phyloP scores from a whole-genome alignment of 352 stramenopile species.

The Pythium rishiriense region DNA sequence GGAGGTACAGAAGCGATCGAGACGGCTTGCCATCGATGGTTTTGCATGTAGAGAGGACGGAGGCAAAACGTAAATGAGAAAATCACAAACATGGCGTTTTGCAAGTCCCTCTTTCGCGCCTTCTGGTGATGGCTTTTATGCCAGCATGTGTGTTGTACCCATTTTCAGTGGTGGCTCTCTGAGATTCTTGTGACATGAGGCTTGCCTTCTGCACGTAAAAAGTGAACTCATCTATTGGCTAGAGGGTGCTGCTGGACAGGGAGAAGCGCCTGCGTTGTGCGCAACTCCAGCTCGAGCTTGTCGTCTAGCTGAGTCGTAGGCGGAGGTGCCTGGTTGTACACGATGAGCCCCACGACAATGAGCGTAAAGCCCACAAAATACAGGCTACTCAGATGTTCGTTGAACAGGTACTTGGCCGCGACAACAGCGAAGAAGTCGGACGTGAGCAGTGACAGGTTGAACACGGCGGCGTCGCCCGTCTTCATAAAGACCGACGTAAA shows the following conservation, averaged over 20 bases:
- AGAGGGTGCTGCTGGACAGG: not conserved
- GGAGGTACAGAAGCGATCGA: conserved; percentile 27
- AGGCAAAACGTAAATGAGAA: conserved; percentile 27
- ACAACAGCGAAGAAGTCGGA: conserved; percentile 95
- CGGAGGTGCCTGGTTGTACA: conserved; percentile 70
- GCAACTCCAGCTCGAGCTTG: conserved; percentile 30
- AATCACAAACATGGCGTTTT: conserved; percentile 25
- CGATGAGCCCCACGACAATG: conserved; percentile 65
- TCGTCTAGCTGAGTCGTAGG: conserved; percentile 46
- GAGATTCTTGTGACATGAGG: conserved; percentile 5
- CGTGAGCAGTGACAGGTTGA: conserved; percentile 96
- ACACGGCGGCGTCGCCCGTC: conserved; percentile 91
- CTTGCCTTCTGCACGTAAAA: not conserved
- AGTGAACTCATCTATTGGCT: not conserved
- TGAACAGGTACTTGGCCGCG: conserved; percentile 87
- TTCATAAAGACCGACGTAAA: conserved; percentile 82
- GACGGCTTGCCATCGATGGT: conserved; percentile 5
- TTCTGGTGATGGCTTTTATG: not conserved
- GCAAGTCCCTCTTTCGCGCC: not conserved
- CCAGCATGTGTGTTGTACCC: too few relatives aligned
- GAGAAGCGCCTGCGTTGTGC: conserved; percentile 28
- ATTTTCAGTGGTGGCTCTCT: conserved; percentile 3
- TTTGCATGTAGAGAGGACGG: conserved; percentile 29
- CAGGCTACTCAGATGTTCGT: conserved; percentile 66
- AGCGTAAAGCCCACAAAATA: conserved; percentile 90